Conservation (phyloP, 2,329 filamentous ascomycete species). For the Cephalotrichum gorgonifer region DNA sequence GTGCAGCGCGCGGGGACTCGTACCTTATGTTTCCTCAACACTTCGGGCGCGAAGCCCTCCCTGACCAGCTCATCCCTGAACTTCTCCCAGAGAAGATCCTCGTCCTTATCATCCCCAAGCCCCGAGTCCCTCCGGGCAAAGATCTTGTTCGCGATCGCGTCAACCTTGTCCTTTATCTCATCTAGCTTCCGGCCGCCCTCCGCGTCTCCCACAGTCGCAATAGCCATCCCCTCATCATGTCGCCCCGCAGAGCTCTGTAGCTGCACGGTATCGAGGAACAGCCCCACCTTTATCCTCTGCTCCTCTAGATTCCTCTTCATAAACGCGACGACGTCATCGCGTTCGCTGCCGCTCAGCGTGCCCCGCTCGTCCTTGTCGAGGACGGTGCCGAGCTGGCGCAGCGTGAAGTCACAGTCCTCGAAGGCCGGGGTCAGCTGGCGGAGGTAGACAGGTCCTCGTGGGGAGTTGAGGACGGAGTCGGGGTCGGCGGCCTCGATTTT, state of each 20-base stretch:
- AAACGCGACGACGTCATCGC: conserved; percentile 10
- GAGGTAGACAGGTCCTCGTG: conserved; percentile 29
- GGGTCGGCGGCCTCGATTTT: conserved; percentile 46
- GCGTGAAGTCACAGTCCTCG: conserved; percentile 42
- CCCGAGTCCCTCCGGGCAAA: conserved; percentile 29
- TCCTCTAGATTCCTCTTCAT: conserved; percentile 35
- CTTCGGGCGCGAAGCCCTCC: conserved; percentile 46
- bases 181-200: conserved; percentile 30
- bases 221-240: conserved; percentile 15
- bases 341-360: conserved; percentile 12
- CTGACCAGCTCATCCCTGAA: conserved; percentile 47
- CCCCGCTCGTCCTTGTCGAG: conserved; percentile 33
- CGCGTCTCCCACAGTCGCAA: background rate
- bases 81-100: conserved; percentile 45
- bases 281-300: conserved; percentile 41
- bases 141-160: conserved; percentile 42
- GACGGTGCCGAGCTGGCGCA: conserved; percentile 43
- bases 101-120: conserved; percentile 32
- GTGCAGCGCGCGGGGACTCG: too few relatives aligned
- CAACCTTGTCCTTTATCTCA: conserved; percentile 49
- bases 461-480: conserved; percentile 41
- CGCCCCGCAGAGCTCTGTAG: conserved; percentile 33
- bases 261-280: conserved; percentile 48
- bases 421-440: conserved; percentile 41
- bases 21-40: conserved; percentile 49